These are phyloP conservation scores for Hibiscus tridactylites DNA, from an alignment of 345 rosid genomes.

Conservation along the genomic window DNA sequence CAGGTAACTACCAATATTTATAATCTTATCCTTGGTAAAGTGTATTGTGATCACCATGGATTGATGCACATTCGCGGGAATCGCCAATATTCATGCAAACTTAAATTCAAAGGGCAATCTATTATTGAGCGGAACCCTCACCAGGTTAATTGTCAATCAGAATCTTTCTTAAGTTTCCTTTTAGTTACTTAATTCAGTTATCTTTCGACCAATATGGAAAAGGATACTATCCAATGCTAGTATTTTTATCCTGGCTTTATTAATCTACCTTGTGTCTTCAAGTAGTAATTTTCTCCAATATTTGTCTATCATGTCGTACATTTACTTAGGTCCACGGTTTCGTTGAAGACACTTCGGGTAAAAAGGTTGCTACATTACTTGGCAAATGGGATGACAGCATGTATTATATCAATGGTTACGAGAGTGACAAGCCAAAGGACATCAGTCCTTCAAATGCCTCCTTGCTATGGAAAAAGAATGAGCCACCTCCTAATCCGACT, in stretches of 20 bases:
- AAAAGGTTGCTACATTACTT: conserved; percentile 57
- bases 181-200: not conserved
- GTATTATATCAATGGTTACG: conserved; percentile 50
- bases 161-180: not conserved
- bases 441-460: conserved; percentile 39
- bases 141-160: conserved; percentile 44
- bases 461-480: conserved; percentile 76
- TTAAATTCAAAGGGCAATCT: conserved; percentile 88
- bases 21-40: conserved; percentile 88
- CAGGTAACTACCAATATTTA: conserved; percentile 91
- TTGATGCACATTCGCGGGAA: conserved; percentile 79
- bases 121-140: conserved; percentile 88
- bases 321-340: conserved; percentile 69
- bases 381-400: conserved; percentile 98
- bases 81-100: conserved; percentile 68
- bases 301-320: conserved; percentile 2
- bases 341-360: conserved; percentile 68
- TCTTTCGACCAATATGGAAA: not conserved
- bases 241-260: not conserved
- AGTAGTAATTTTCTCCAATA: not conserved
- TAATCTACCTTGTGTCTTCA: not conserved
- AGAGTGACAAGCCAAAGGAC: conserved; percentile 49
- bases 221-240: not conserved
- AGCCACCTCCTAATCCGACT: conserved; percentile 63
- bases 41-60: conserved; percentile 96